Conservation (phyloP, 2,329 filamentous ascomycete species). For the Paramyrothecium roridum region DNA sequence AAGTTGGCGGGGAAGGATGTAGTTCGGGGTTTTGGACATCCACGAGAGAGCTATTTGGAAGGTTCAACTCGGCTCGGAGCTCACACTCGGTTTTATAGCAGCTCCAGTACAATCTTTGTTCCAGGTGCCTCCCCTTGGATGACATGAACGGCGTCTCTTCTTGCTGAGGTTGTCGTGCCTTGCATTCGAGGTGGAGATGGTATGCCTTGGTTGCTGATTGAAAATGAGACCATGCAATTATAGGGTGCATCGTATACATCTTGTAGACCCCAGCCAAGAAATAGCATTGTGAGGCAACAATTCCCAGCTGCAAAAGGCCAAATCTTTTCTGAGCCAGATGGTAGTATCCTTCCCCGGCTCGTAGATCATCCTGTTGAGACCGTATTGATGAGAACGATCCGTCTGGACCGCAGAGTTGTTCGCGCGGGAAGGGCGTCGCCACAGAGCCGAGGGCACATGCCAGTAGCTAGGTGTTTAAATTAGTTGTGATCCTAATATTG, state of each 20-base stretch:
- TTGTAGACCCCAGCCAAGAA: conserved; percentile 10
- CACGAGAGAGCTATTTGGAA: no score
- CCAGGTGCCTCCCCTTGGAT: no score
- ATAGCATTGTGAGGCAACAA: conserved; percentile 10
- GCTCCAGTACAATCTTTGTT: no score
- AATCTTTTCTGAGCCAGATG: conserved; percentile 7
- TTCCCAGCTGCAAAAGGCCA: conserved; percentile 9
- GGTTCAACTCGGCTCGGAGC: neutral
- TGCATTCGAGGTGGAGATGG: conserved; percentile 6
- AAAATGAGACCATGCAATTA: conserved; percentile 10
- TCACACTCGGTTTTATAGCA: neutral
- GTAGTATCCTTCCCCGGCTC: conserved; percentile 7
- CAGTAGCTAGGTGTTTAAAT: conserved; percentile 4
- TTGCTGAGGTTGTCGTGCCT: conserved; percentile 1
- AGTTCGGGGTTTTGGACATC: no score
- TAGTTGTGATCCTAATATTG: neutral
- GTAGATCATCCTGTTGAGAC: neutral
- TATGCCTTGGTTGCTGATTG: conserved; percentile 5
- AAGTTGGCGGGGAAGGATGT: neutral
- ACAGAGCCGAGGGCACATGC: conserved; percentile 5
- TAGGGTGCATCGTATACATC: conserved; percentile 10
- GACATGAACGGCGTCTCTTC: no score
- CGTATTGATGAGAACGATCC: neutral
- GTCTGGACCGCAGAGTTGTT: neutral
- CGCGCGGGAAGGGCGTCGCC: conserved; percentile 1